These are phyloP conservation scores for Myxozyma melibiosi DNA, from an alignment of 805 yeast genomes.

Conservation along the genomic window DNA sequence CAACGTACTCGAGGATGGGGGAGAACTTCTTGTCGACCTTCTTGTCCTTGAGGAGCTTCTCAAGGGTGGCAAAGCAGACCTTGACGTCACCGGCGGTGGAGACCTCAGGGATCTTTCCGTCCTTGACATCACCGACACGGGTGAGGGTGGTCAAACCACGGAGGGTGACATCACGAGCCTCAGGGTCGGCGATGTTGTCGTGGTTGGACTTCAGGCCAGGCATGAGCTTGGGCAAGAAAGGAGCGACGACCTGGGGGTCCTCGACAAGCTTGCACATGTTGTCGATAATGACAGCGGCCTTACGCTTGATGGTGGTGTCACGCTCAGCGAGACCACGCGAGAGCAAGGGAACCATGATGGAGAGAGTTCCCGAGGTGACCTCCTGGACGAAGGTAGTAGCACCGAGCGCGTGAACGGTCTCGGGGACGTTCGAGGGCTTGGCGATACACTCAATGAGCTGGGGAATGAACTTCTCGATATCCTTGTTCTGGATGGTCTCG, in stretches of 20 bases:
- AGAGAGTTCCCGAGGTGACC: constrained; percentile 98
- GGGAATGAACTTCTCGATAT: constrained; percentile 99
- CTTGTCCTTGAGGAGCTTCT: constrained; percentile 67
- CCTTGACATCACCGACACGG: constrained; percentile 97
- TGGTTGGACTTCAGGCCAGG: constrained; percentile 95
- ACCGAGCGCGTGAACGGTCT: constrained; percentile 98
- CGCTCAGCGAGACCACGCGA: constrained; percentile 99
- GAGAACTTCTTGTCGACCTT: constrained; percentile 71
- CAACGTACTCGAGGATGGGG: constrained; percentile 75
- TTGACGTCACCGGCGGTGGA: constrained; percentile 97
- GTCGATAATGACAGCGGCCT: constrained; percentile 98
- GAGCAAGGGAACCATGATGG: constrained; percentile 98
- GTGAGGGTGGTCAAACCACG: constrained; percentile 96
- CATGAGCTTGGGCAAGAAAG: constrained; percentile 91
- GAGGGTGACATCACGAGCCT: constrained; percentile 97
- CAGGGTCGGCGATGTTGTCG: constrained; percentile 98
- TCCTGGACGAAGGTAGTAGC: constrained; percentile 99
- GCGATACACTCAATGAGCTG: constrained; percentile 96
- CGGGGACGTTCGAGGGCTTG: constrained; percentile 95
- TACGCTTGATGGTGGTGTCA: constrained; percentile 99
- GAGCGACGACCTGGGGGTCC: constrained; percentile 99
- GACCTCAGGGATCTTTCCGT: constrained; percentile 91
- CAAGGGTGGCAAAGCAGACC: constrained; percentile 83
- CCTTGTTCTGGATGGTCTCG: constrained; percentile 98
- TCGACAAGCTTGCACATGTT: constrained; percentile 99